Percentiles rank a stretch among this genome's conserved stretches.
Conservation (phyloP, 1,284 basidiomycete species). For the Paramarasmius palmivorus region DNA sequence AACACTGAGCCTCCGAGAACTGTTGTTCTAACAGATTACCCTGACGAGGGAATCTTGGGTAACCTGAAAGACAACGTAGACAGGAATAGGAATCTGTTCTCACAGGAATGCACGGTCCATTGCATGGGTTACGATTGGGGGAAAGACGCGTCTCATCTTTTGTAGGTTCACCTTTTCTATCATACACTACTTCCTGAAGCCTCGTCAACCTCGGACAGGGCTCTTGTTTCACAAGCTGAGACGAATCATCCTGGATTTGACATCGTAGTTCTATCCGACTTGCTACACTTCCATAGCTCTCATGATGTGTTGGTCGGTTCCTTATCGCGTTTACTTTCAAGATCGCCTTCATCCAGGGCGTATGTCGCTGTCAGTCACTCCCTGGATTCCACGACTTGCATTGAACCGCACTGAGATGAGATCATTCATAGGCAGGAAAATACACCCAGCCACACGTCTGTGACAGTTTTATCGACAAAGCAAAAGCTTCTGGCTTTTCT, state of each 20-base stretch:
- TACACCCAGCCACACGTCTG: slow-evolving; percentile 60
- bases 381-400: neutral
- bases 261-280: slow-evolving; percentile 64
- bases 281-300: slow-evolving; percentile 65
- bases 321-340: slow-evolving; percentile 47
- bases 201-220: too few species aligned
- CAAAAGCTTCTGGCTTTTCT: slow-evolving; percentile 40
- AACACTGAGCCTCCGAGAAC: slow-evolving; percentile 43
- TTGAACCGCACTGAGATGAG: neutral
- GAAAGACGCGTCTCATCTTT: slow-evolving; percentile 38
- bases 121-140: slow-evolving; percentile 68
- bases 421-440: slow-evolving; percentile 46
- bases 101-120: slow-evolving; percentile 40
- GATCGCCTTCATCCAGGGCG: slow-evolving; percentile 38
- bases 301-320: slow-evolving; percentile 59
- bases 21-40: slow-evolving; percentile 67
- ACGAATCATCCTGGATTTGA: slow-evolving; percentile 44
- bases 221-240: too few species aligned
- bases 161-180: slow-evolving; percentile 39
- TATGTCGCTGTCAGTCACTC: slow-evolving; percentile 50
- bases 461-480: slow-evolving; percentile 50
- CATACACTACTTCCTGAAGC: too few species aligned
- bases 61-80: slow-evolving; percentile 57
- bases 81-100: slow-evolving; percentile 41
- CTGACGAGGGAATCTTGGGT: slow-evolving; percentile 56